Evolutionary conservation across 768 basidiomycete genomes (phyloP).

Genomic region (Termitomyces sp.): DNA sequence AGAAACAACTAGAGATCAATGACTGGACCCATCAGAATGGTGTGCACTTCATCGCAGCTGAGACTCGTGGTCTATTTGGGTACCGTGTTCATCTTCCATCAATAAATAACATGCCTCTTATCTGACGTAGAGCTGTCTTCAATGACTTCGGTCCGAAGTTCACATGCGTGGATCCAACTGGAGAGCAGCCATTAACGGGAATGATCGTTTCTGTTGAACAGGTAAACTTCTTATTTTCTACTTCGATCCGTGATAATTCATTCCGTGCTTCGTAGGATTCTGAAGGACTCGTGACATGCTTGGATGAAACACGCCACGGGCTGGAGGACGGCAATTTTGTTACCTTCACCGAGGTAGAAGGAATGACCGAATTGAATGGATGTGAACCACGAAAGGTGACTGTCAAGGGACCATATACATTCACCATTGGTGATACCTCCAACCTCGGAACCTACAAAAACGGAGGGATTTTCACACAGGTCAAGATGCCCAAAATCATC

Average conservation of each 20-base stretch:
- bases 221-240: slow-evolving; percentile 37
- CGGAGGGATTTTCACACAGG: slow-evolving; percentile 96
- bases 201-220: slow-evolving; percentile 96
- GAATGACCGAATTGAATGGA: slow-evolving; percentile 88
- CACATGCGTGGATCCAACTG: slow-evolving; percentile 96
- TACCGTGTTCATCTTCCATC: slow-evolving; percentile 31
- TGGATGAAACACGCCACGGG: slow-evolving; percentile 96
- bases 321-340: slow-evolving; percentile 99
- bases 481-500: slow-evolving; percentile 97
- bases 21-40: slow-evolving; percentile 91
- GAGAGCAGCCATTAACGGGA: slow-evolving; percentile 88
- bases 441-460: slow-evolving; percentile 72
- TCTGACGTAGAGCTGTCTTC: slow-evolving; percentile 73
- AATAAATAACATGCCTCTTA: background rate
- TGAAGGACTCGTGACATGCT: slow-evolving; percentile 92
- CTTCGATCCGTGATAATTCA: slow-evolving; percentile 2
- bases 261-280: slow-evolving; percentile 48
- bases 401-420: slow-evolving; percentile 97
- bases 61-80: slow-evolving; percentile 95
- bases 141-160: slow-evolving; percentile 97
- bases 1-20: slow-evolving; percentile 91
- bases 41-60: slow-evolving; percentile 88
- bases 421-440: slow-evolving; percentile 91
- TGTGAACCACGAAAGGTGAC: slow-evolving; percentile 90
- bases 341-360: slow-evolving; percentile 93